These are phyloP conservation scores for Drosera capensis DNA, from an alignment of 148 eudicot genomes.

Conservation along the genomic window DNA sequence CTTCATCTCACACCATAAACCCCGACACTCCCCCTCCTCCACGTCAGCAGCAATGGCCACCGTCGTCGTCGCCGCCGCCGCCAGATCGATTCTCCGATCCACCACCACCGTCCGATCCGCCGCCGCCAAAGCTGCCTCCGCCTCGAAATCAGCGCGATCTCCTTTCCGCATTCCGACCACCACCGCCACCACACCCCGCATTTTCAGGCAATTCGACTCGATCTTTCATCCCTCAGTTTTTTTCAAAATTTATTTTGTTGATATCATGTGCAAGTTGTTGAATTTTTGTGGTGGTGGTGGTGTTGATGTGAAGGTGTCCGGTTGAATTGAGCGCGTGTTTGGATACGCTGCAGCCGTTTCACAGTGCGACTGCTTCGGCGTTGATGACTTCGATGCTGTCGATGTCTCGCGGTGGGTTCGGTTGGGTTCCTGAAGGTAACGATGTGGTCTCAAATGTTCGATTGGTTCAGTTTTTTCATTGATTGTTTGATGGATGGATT, in stretches of 20 bases:
- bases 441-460: background rate
- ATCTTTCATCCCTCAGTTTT: no score
- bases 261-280: no score
- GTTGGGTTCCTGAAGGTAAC: slow-evolving; percentile 83
- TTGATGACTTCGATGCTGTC: slow-evolving; percentile 92
- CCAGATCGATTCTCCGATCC: slow-evolving; percentile 49
- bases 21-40: no score
- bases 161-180: slow-evolving; percentile 30
- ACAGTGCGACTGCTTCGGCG: slow-evolving; percentile 74
- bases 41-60: slow-evolving; percentile 17
- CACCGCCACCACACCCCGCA: slow-evolving; percentile 28
- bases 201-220: slow-evolving; percentile 70
- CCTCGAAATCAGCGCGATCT: slow-evolving; percentile 34
- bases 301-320: slow-evolving; percentile 40
- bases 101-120: slow-evolving; percentile 22
- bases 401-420: slow-evolving; percentile 34
- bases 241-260: no score
- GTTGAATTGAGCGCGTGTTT: slow-evolving; percentile 59
- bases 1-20: no score
- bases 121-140: slow-evolving; percentile 25
- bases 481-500: background rate
- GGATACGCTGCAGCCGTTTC: slow-evolving; percentile 71
- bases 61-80: slow-evolving; percentile 31
- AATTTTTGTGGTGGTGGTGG: slow-evolving; percentile 1
- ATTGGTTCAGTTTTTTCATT: background rate